Percentiles rank a stretch among this genome's conserved stretches.
Conservation (phyloP, 331 rosid genomes). For the Malus hybrid region DNA sequence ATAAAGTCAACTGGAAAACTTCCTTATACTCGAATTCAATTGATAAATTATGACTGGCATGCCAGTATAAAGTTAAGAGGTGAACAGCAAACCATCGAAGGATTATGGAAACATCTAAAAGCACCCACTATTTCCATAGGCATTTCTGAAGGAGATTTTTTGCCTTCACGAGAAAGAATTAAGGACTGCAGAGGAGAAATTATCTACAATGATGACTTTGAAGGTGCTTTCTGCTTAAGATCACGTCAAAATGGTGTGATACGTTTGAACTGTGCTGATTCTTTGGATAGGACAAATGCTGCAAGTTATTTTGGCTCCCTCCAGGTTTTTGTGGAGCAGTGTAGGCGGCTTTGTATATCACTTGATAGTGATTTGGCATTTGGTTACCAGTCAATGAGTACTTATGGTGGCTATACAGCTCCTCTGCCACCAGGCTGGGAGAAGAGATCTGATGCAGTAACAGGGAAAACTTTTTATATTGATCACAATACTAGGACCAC, state of each 20-base stretch:
- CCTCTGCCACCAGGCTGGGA: conserved; percentile 99
- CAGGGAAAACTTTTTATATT: conserved; percentile 79
- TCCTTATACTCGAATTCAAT: conserved; percentile 60
- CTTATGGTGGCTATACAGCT: conserved; percentile 70
- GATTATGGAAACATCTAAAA: conserved; percentile 80
- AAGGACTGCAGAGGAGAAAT: conserved; percentile 88
- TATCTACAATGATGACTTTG: conserved; percentile 55
- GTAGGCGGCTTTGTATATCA: conserved; percentile 92
- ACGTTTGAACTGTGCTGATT: conserved; percentile 98
- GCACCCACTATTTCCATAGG: conserved; percentile 69
- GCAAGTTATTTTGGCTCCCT: conserved; percentile 97
- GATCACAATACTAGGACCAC: conserved; percentile 98
- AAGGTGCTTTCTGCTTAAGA: conserved; percentile 92
- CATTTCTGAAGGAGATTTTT: conserved; percentile 89
- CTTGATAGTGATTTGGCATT: conserved; percentile 72
- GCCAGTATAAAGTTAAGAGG: conserved; percentile 78
- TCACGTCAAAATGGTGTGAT: conserved; percentile 87
- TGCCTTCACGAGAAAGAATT: conserved; percentile 72
- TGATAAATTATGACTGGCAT: conserved; percentile 96
- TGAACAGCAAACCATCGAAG: conserved; percentile 92
- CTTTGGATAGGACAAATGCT: conserved; percentile 98
- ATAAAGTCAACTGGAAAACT: conserved; percentile 71
- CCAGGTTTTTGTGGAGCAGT: conserved; percentile 93
- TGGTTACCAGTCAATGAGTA: conserved; percentile 57
- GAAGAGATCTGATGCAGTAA: conserved; percentile 88